Conservation (phyloP, 768 basidiomycete genomes). For the Lactarius pseudohatsudake region DNA sequence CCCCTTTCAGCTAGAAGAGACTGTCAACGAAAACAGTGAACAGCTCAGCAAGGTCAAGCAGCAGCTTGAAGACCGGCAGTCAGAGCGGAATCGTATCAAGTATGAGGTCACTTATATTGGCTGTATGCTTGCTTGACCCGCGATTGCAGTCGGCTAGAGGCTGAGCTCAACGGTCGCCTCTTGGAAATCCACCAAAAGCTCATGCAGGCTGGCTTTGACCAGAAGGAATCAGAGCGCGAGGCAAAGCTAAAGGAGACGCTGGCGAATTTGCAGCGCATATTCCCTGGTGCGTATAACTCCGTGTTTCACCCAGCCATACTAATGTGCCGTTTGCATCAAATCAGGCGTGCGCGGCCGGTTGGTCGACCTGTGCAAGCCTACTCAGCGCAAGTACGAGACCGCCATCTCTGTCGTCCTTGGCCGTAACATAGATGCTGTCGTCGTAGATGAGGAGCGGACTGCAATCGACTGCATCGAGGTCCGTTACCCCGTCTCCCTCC, state of each 20-base stretch:
- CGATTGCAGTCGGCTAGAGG: constrained; percentile 72
- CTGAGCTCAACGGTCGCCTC: constrained; percentile 91
- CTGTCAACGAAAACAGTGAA: constrained; percentile 51
- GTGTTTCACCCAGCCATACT: background rate
- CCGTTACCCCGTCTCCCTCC: constrained; percentile 20
- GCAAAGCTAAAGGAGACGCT: constrained; percentile 83
- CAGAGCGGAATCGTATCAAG: constrained; percentile 80
- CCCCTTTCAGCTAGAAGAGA: constrained; percentile 54
- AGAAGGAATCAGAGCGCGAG: constrained; percentile 83
- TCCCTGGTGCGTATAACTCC: constrained; percentile 59
- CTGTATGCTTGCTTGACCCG: background rate
- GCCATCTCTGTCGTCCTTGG: constrained; percentile 92
- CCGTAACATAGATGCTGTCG: constrained; percentile 91
- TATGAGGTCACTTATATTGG: constrained; percentile 39
- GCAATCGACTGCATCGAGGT: constrained; percentile 98
- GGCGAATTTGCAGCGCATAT: constrained; percentile 79
- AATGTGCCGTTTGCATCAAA: constrained; percentile 3
- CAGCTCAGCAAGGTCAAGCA: constrained; percentile 69
- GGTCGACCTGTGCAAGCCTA: constrained; percentile 93
- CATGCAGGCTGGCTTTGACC: constrained; percentile 87
- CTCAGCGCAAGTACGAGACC: constrained; percentile 85
- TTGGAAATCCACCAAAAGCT: constrained; percentile 79
- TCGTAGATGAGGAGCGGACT: constrained; percentile 95
- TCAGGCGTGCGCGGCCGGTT: constrained; percentile 90
- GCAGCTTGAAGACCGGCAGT: constrained; percentile 81